A percentile compares a stretch with the other conserved stretches of the same genome.
Evolutionary conservation across 78 protist species (phyloP).

Genomic region (Anaeramoeba ignava): DNA sequence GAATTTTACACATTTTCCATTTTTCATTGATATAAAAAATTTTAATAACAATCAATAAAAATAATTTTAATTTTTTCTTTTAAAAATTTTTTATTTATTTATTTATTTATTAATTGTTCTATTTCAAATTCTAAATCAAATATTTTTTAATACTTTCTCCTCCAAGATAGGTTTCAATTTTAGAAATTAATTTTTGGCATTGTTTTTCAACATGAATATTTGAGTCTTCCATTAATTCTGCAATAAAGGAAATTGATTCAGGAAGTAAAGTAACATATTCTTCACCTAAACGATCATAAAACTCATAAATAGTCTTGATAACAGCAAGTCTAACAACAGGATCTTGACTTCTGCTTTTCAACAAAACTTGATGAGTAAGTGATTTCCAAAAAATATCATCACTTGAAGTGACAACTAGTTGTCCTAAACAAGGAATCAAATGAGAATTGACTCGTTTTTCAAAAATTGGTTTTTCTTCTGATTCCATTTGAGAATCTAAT

Average conservation of each 20-base stretch:
- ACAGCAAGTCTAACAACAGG: neutral
- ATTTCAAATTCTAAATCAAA: neutral
- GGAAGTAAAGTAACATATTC: neutral
- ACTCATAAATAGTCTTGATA: neutral
- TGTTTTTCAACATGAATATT: neutral
- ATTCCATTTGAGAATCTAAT: neutral
- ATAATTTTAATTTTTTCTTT: no score
- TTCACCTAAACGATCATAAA: neutral
- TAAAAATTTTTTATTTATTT: no score
- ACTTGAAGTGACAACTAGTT: neutral
- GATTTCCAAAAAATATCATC: neutral
- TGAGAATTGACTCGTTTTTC: neutral
- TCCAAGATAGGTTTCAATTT: neutral
- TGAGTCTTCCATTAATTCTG: conserved; percentile 4
- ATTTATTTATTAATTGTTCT: no score
- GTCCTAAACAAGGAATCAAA: neutral
- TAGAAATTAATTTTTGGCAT: neutral
- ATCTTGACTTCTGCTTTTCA: neutral
- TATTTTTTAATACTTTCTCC: neutral
- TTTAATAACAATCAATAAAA: no score
- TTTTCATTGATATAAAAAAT: no score
- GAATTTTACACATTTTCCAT: no score
- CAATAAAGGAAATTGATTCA: neutral
- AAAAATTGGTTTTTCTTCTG: neutral
- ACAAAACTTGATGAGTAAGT: neutral